A percentile compares a stretch with the other conserved stretches of the same genome.
phyloP scores from a whole-genome alignment of 306 rosid genomes.

The Sophora flavescens region DNA sequence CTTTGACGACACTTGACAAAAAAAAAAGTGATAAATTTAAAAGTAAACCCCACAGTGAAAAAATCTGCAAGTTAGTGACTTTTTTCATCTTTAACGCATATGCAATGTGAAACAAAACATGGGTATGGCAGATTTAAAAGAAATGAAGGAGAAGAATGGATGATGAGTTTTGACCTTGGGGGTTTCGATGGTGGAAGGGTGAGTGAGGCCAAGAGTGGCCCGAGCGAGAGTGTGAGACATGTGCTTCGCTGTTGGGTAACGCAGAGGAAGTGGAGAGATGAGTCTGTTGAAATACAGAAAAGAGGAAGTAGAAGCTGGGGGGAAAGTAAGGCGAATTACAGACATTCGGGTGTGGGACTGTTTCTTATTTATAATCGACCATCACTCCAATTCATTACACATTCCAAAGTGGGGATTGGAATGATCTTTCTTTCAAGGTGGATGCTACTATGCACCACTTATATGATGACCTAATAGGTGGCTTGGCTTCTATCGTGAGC shows the following conservation, averaged over 20 bases:
- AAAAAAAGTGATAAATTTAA: not conserved
- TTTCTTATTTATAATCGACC: constrained; percentile 63
- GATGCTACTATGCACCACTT: too few relatives aligned
- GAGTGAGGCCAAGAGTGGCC: constrained; percentile 93
- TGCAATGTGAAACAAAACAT: not conserved
- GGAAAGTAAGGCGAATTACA: constrained; percentile 46
- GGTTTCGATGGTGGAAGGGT: constrained; percentile 60
- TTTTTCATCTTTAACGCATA: not conserved
- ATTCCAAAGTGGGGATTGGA: too few relatives aligned
- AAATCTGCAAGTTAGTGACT: constrained; percentile 7
- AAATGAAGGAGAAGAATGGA: not conserved
- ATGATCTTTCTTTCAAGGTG: too few relatives aligned
- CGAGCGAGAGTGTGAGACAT: constrained; percentile 82
- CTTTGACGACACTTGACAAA: not conserved
- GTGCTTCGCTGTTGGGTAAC: constrained; percentile 54
- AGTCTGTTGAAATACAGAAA: constrained; percentile 52
- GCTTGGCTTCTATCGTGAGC: too few relatives aligned
- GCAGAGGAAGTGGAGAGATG: constrained; percentile 49
- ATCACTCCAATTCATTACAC: too few relatives aligned
- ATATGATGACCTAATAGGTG: too few relatives aligned
- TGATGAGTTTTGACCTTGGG: constrained; percentile 58
- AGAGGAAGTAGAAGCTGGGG: constrained; percentile 49
- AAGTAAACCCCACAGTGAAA: constrained; percentile 27
- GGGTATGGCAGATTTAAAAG: constrained; percentile 12
- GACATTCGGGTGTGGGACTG: constrained; percentile 57